Base-by-base conservation (phyloP, 352 stramenopile species). In the Thalassiosira ordinaria region DNA sequence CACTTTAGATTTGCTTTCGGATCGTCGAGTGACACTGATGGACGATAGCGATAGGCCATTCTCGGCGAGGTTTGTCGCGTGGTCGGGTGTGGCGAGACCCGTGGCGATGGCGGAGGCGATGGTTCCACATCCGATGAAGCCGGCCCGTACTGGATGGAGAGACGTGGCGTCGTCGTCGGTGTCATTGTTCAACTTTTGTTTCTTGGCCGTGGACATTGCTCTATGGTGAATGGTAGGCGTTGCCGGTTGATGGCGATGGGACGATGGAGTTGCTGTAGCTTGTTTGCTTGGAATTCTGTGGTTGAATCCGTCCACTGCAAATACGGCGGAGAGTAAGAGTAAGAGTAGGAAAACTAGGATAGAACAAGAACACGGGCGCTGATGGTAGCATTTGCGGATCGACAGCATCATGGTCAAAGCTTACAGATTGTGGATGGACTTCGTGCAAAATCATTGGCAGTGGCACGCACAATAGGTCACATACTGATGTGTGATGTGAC, bases 121-220 rank as follows among this genome's bases (percentile, higher is more conserved):
- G 6, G 89, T 92, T 14, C 89, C 86, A 59, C 69, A 91, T 22
- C 89, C 89, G 31, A 92, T 52, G 71, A 93, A 92, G n/a, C 89
- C 86, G 18, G 87, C 68, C 6, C 61, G 61, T 13, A 85, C 65
- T 57, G 22, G 7, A 4, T 51, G 41, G 9, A 20, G 8, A 51
- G 9, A 4, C 2, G 41, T 4, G 41, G 41, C 8, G 9, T 7
- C 5, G 5, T 5, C 33, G 11, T 41, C 41, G 2, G 2, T 2
- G 16, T 16, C 41, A 51, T 51, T n/a, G 41, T 51, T 51, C 41
- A 51, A 18, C 18, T 51, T 14, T 51, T 51, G 41, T 18, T 51
- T 51, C 13, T 51, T 20, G 16, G 41, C 16, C 7, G 41, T 51
- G 13, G 41, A n/a, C 41, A 20, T 51, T 7, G 41, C 18, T 20